phyloP scores from a whole-genome alignment of 2,329 filamentous ascomycete species.

The Phialophora verrucosa region DNA sequence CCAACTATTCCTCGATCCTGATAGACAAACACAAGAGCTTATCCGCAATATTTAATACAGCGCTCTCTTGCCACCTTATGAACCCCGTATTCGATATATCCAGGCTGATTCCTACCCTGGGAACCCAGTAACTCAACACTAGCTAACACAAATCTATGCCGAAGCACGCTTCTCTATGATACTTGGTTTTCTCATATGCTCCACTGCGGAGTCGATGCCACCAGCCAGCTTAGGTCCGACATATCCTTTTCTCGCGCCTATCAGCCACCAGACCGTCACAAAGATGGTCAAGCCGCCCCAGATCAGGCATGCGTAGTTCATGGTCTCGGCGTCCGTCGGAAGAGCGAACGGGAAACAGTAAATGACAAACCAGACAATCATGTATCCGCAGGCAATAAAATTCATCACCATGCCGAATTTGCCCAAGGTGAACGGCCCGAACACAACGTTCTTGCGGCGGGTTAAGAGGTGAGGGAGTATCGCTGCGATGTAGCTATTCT shows the following conservation, averaged over 20 bases:
- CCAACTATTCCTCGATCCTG: background rate
- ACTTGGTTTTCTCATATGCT: constrained; percentile 27
- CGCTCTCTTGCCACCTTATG: background rate
- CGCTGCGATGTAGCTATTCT: constrained; percentile 54
- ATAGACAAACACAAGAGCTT: background rate
- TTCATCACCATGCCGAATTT: constrained; percentile 59
- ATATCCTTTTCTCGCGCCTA: constrained; percentile 26
- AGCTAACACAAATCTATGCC: constrained; percentile 11
- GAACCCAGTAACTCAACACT: background rate
- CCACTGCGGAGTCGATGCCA: constrained; percentile 24
- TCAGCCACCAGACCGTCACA: constrained; percentile 53
- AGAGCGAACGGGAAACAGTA: constrained; percentile 64
- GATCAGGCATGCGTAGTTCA: constrained; percentile 63
- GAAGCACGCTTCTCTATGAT: constrained; percentile 24
- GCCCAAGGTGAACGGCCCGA: constrained; percentile 61
- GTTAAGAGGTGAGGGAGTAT: constrained; percentile 60
- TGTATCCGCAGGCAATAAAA: constrained; percentile 57
- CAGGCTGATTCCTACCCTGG: background rate
- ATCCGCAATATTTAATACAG: background rate
- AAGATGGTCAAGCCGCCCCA: constrained; percentile 60
- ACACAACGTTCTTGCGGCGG: constrained; percentile 57
- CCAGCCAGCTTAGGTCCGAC: constrained; percentile 25
- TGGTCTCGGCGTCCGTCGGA: constrained; percentile 53
- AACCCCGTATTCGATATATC: background rate
- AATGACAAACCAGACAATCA: constrained; percentile 62